A percentile compares a stretch with the other conserved stretches of the same genome.
phyloP scores from a whole-genome alignment of 2,329 filamentous ascomycete species.

The Diaporthe ampelina region DNA sequence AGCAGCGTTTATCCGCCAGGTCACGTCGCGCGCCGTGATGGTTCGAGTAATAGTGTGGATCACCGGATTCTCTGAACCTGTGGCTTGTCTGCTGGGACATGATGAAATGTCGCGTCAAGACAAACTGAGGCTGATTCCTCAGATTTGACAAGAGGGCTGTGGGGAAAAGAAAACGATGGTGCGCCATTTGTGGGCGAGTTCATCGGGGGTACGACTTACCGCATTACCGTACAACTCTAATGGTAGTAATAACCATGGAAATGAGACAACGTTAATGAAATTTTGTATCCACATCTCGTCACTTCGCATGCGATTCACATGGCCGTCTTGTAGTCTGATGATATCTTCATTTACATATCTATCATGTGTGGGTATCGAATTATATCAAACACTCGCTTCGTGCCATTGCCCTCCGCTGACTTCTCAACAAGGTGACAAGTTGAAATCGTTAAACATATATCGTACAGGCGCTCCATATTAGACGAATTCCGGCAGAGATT shows the following conservation, averaged over 20 bases:
- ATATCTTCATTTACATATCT: slow-evolving; percentile 35
- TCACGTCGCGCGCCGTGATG: not conserved
- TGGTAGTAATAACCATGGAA: not conserved
- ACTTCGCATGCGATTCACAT: not conserved
- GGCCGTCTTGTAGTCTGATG: not conserved
- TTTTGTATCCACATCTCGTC: not conserved
- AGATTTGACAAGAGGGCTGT: not conserved
- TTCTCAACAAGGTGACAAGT: not conserved
- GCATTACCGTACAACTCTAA: not conserved
- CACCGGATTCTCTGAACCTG: not conserved
- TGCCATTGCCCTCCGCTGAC: slow-evolving; percentile 3
- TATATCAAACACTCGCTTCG: slow-evolving; percentile 41
- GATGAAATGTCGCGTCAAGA: not conserved
- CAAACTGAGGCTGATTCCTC: not conserved
- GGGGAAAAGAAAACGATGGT: not conserved
- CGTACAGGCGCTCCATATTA: not conserved
- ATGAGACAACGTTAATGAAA: not conserved
- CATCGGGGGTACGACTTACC: not conserved
- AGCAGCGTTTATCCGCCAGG: not conserved
- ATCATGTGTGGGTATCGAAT: slow-evolving; percentile 36
- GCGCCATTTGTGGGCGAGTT: not conserved
- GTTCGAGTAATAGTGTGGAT: not conserved
- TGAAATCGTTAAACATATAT: not conserved
- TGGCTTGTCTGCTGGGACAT: not conserved
- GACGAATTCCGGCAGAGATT: not conserved